These are phyloP conservation scores for Delitschia confertaspora DNA, from an alignment of 495 filamentous ascomycete genomes.

Conservation along the genomic window DNA sequence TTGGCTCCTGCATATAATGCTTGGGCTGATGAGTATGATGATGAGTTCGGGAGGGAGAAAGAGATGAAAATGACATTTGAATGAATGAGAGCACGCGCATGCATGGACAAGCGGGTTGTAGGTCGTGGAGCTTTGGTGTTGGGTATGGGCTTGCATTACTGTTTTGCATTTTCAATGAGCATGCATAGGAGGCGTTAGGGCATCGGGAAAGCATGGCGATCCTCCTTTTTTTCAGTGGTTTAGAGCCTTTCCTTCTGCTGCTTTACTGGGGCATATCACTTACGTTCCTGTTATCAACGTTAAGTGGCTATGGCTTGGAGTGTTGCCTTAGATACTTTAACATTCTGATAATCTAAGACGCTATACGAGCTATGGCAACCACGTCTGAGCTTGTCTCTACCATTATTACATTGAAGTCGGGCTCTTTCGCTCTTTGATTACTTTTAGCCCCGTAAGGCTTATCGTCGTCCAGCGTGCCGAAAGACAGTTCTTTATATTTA, in stretches of 20 bases:
- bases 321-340: too few species aligned
- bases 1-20: constrained; percentile 58
- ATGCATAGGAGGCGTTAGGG: neutral
- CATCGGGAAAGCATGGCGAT: neutral
- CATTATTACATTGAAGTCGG: too few species aligned
- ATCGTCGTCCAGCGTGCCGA: too few species aligned
- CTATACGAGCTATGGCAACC: too few species aligned
- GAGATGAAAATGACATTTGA: constrained; percentile 52
- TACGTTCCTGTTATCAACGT: too few species aligned
- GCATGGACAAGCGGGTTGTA: neutral
- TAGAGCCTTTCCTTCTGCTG: neutral
- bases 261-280: too few species aligned
- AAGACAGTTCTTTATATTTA: too few species aligned
- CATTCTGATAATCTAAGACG: too few species aligned
- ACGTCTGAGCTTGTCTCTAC: too few species aligned
- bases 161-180: neutral
- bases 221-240: neutral
- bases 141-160: neutral
- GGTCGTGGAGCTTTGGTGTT: neutral
- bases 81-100: neutral
- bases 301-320: too few species aligned
- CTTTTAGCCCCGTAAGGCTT: too few species aligned
- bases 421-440: too few species aligned
- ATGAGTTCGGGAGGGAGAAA: constrained; percentile 43
- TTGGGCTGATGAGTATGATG: constrained; percentile 71